Conservation (phyloP, 2,329 filamentous ascomycete species). For the Ophiocordyceps sinensis region DNA sequence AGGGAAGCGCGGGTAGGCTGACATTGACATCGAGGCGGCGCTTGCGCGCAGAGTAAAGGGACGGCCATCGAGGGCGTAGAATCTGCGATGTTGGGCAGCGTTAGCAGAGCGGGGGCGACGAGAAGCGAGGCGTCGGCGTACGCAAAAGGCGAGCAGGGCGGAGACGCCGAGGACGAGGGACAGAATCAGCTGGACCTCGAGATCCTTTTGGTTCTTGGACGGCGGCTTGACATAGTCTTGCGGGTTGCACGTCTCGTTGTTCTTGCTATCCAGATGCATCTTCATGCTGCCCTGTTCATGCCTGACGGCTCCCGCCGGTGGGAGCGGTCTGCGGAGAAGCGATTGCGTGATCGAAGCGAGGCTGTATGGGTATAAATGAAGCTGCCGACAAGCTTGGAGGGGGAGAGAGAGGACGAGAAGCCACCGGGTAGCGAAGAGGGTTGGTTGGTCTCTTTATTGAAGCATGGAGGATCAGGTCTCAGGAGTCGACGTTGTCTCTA, state of each 20-base stretch:
- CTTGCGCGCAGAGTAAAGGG: slow-evolving; percentile 80
- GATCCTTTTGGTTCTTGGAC: slow-evolving; percentile 23
- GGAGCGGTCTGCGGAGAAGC: no score
- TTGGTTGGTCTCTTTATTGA: no score
- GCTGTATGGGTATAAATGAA: no score
- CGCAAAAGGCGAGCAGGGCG: slow-evolving; percentile 65
- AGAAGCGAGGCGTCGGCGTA: slow-evolving; percentile 21
- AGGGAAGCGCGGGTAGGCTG: slow-evolving; percentile 62
- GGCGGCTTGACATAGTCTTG: slow-evolving; percentile 10
- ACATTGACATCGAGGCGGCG: slow-evolving; percentile 47
- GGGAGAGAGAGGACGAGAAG: no score
- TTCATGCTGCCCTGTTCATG: slow-evolving; percentile 1
- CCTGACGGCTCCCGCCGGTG: not conserved
- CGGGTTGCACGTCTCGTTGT: slow-evolving; percentile 9
- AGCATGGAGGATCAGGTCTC: no score
- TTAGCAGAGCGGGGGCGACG: slow-evolving; percentile 1
- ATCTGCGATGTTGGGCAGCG: slow-evolving; percentile 32
- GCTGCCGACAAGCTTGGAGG: no score
- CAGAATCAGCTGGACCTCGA: slow-evolving; percentile 54
- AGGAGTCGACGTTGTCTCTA: no score
- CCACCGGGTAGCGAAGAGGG: no score
- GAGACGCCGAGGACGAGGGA: slow-evolving; percentile 55
- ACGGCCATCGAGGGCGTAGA: slow-evolving; percentile 80
- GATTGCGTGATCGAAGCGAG: no score
- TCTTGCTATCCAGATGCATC: not conserved